Evolutionary conservation across 371 early-diverging fungal species (phyloP).

Genomic region (Blastocladiella emersonii): DNA sequence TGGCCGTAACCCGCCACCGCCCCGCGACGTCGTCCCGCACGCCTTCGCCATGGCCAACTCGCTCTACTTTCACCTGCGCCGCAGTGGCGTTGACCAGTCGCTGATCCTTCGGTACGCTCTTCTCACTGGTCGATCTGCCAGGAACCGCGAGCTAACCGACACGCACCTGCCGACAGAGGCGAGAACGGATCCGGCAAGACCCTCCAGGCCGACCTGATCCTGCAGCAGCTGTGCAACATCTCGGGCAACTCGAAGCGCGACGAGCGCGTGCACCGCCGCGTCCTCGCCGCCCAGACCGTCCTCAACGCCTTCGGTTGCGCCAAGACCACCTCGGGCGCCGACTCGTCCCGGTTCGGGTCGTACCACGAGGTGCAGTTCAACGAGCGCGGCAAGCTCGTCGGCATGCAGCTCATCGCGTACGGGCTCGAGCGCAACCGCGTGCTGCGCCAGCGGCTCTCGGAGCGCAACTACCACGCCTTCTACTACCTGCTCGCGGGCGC

Average conservation of each 20-base stretch:
- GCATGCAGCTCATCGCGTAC: slow-evolving; percentile 70
- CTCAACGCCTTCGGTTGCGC: slow-evolving; percentile 68
- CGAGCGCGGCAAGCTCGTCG: slow-evolving; percentile 67
- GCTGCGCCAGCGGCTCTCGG: slow-evolving; percentile 38
- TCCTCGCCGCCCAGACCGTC: slow-evolving; percentile 30
- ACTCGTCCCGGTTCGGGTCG: slow-evolving; percentile 61
- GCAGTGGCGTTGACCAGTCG: not conserved
- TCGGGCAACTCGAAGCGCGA: slow-evolving; percentile 3
- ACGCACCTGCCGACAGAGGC: too few species aligned
- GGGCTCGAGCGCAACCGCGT: slow-evolving; percentile 72
- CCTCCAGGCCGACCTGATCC: slow-evolving; percentile 3
- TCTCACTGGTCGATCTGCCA: not conserved
- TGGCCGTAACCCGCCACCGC: not conserved
- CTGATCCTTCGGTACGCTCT: not conserved
- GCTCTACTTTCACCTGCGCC: not conserved
- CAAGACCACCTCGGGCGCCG: slow-evolving; percentile 47
- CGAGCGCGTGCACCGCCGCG: slow-evolving; percentile 2
- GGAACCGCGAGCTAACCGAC: too few species aligned
- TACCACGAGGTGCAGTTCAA: slow-evolving; percentile 79
- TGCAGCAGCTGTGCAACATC: slow-evolving; percentile 5
- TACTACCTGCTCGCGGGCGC: slow-evolving; percentile 50
- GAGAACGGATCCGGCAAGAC: not conserved
- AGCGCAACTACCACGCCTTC: slow-evolving; percentile 82
- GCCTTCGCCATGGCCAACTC: not conserved
- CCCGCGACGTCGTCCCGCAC: not conserved